A percentile compares a stretch with the other conserved stretches of the same genome.
Evolutionary conservation across 1,284 basidiomycete genomes (phyloP).

Genomic region (Entoloma clypeatum): DNA sequence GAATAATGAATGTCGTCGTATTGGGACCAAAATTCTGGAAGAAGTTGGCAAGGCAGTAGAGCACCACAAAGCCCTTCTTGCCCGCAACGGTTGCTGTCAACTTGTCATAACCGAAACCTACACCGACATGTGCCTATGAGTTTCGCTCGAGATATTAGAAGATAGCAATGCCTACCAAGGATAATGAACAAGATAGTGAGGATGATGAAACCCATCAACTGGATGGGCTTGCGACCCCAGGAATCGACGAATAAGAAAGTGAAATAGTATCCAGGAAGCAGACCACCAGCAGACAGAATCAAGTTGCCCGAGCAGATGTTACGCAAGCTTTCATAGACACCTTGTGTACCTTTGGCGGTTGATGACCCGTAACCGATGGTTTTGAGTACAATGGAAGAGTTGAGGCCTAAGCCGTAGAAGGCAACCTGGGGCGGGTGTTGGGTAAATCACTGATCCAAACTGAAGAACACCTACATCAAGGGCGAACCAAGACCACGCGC

Average conservation of each 20-base stretch:
- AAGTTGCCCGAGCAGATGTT: slow-evolving; percentile 63
- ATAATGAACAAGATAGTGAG: slow-evolving; percentile 64
- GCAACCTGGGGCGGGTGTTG: slow-evolving; percentile 54
- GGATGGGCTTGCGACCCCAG: slow-evolving; percentile 74
- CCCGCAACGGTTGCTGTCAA: slow-evolving; percentile 51
- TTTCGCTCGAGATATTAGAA: slow-evolving; percentile 7
- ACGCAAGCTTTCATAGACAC: slow-evolving; percentile 47
- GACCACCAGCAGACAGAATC: slow-evolving; percentile 66
- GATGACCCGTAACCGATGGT: slow-evolving; percentile 57
- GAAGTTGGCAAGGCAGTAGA: slow-evolving; percentile 74
- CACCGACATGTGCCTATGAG: slow-evolving; percentile 16
- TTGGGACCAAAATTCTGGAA: slow-evolving; percentile 82
- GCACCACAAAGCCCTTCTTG: slow-evolving; percentile 68
- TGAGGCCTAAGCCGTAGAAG: slow-evolving; percentile 84
- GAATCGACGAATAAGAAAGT: slow-evolving; percentile 65
- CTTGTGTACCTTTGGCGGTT: slow-evolving; percentile 30
- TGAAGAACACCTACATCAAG: slow-evolving; percentile 48
- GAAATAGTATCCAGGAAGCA: slow-evolving; percentile 76
- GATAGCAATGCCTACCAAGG: slow-evolving; percentile 41
- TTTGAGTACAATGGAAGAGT: slow-evolving; percentile 63
- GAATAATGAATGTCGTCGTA: slow-evolving; percentile 78
- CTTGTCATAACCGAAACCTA: slow-evolving; percentile 71
- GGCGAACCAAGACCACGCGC: slow-evolving; percentile 73
- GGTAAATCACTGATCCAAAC: slow-evolving; percentile 7
- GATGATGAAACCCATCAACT: slow-evolving; percentile 73